These are phyloP conservation scores for Kodamaea neixiangensis DNA, from an alignment of 805 yeast species.

Conservation along the genomic window DNA sequence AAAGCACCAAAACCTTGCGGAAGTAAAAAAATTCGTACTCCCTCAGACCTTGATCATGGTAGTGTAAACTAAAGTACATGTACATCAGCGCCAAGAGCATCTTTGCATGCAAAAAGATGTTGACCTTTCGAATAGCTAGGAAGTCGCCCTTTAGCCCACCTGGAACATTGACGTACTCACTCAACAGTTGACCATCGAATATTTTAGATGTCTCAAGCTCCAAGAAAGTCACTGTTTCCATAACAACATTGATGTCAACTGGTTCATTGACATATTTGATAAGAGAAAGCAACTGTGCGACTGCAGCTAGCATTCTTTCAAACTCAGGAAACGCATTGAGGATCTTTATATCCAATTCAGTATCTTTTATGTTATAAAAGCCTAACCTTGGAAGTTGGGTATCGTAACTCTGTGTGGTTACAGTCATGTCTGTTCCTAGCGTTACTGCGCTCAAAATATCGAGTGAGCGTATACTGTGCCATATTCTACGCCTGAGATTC, in stretches of 20 bases:
- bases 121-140: conserved; percentile 13
- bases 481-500: conserved; percentile 55
- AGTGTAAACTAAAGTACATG: conserved; percentile 21
- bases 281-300: conserved; percentile 19
- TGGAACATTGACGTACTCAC: background rate
- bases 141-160: background rate
- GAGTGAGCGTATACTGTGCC: conserved; percentile 50
- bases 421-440: conserved; percentile 15
- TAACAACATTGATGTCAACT: conserved; percentile 38
- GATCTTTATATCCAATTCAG: conserved; percentile 43
- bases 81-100: conserved; percentile 18
- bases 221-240: conserved; percentile 34
- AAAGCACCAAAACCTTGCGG: conserved; percentile 16
- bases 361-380: conserved; percentile 37
- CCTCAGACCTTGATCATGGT: conserved; percentile 15
- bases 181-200: conserved; percentile 21
- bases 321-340: conserved; percentile 38
- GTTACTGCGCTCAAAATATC: conserved; percentile 45
- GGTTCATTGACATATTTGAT: conserved; percentile 41
- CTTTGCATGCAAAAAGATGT: conserved; percentile 14
- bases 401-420: conserved; percentile 36
- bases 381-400: conserved; percentile 50
- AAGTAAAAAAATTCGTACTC: conserved; percentile 19
- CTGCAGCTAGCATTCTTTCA: conserved; percentile 29
- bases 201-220: conserved; percentile 32